These are phyloP conservation scores for Fallopia convolvulus DNA, from an alignment of 148 eudicot genomes.

Conservation along the genomic window DNA sequence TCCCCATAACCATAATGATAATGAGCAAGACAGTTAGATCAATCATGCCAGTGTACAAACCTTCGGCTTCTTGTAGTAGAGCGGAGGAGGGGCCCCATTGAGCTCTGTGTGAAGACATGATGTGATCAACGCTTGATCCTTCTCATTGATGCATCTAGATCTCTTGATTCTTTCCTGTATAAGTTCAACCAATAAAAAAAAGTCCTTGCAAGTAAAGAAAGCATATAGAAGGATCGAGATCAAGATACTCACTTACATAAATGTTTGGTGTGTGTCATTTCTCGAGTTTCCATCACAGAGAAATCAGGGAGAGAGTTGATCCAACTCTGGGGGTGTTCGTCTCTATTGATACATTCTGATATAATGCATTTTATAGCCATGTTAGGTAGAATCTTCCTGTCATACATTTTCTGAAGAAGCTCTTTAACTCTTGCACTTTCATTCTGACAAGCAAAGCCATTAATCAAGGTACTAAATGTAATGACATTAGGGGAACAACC, in stretches of 20 bases:
- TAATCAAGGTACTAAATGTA: conserved; percentile 16
- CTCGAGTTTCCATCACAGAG: neutral
- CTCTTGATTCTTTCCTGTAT: neutral
- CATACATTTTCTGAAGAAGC: conserved; percentile 18
- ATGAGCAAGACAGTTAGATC: too few species aligned
- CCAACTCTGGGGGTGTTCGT: neutral
- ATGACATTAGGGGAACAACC: conserved; percentile 18
- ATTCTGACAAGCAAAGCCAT: conserved; percentile 13
- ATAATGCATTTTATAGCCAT: neutral
- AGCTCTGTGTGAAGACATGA: neutral
- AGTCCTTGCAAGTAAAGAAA: too few species aligned
- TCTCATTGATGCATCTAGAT: neutral
- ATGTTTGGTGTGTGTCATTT: neutral
- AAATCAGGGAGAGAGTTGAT: neutral
- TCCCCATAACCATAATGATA: too few species aligned
- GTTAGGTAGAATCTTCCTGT: neutral
- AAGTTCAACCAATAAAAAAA: neutral
- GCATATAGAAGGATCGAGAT: neutral
- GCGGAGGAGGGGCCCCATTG: neutral
- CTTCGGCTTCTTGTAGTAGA: neutral
- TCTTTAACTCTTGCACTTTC: conserved; percentile 17
- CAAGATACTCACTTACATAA: neutral
- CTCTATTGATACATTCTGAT: neutral
- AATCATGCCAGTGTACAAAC: neutral
- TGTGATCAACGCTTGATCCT: neutral